Conservation (phyloP, 441 rosid genomes). For the Capsella rubella region DNA sequence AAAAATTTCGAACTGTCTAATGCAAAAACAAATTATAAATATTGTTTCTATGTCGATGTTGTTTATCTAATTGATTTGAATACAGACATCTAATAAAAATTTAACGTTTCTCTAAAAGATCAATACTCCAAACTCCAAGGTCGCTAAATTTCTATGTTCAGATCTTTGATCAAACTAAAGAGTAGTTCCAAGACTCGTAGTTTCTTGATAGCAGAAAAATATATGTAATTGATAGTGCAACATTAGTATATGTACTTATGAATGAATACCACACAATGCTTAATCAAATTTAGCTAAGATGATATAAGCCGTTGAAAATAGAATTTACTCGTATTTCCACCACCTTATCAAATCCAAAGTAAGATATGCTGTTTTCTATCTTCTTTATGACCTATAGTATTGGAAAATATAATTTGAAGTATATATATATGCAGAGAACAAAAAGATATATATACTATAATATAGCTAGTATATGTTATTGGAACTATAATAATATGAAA, state of each 20-base stretch:
- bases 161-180: too few relatives aligned
- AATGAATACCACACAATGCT: constrained; percentile 22
- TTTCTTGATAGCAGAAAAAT: too few relatives aligned
- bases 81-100: too few relatives aligned
- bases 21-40: too few relatives aligned
- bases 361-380: constrained; percentile 21
- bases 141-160: too few relatives aligned
- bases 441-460: background rate
- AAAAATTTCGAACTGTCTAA: too few relatives aligned
- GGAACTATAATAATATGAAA: background rate
- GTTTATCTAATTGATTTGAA: too few relatives aligned
- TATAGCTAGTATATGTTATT: background rate
- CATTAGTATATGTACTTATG: constrained; percentile 19
- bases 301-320: constrained; percentile 29
- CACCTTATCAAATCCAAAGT: constrained; percentile 29
- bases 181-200: too few relatives aligned
- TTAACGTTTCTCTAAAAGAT: too few relatives aligned
- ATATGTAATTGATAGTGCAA: background rate
- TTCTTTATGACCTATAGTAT: constrained; percentile 3
- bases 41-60: too few relatives aligned
- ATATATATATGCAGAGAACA: background rate
- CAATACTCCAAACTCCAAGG: too few relatives aligned
- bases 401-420: constrained; percentile 14
- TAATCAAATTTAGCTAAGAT: constrained; percentile 30
- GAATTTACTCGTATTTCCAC: constrained; percentile 27